Evolutionary conservation across 225 moss, liverwort and hornwort species (phyloP).

Genomic region (Anthoceros angustus): DNA sequence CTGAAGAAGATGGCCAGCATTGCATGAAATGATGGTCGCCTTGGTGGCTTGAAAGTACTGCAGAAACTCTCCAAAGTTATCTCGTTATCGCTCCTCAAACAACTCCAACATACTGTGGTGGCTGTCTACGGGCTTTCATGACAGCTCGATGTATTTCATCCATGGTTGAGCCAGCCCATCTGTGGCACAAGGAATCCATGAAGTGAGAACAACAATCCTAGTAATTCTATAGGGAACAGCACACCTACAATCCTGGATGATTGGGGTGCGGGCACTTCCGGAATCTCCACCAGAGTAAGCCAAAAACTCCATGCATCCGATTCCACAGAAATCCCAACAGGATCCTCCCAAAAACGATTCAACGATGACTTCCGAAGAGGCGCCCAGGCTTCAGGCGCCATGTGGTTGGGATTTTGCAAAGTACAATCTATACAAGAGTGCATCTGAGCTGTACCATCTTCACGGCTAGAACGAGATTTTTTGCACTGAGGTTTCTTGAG

Average conservation of each 20-base stretch:
- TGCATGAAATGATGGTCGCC: conserved; percentile 27
- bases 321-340: conserved; percentile 30
- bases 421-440: conserved; percentile 38
- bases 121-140: conserved; percentile 30
- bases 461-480: conserved; percentile 18
- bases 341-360: conserved; percentile 36
- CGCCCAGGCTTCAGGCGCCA: conserved; percentile 40
- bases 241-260: background rate
- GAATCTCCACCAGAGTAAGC: conserved; percentile 34
- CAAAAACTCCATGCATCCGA: conserved; percentile 45
- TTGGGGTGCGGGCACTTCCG: conserved; percentile 16
- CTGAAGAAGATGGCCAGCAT: conserved; percentile 32
- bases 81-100: conserved; percentile 30
- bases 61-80: conserved; percentile 24
- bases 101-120: conserved; percentile 33
- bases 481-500: conserved; percentile 37
- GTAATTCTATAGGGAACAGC: background rate
- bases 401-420: conserved; percentile 29
- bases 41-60: conserved; percentile 25
- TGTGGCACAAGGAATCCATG: background rate
- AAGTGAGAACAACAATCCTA: background rate
- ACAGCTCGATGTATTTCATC: conserved; percentile 29
- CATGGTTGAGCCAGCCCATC: conserved; percentile 29
- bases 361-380: conserved; percentile 32
- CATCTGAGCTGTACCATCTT: conserved; percentile 16